Evolutionary conservation across 1,284 basidiomycete species (phyloP), one percentile per base, ranked within the genome.

Genomic region (Microbotryum violaceum): DNA sequence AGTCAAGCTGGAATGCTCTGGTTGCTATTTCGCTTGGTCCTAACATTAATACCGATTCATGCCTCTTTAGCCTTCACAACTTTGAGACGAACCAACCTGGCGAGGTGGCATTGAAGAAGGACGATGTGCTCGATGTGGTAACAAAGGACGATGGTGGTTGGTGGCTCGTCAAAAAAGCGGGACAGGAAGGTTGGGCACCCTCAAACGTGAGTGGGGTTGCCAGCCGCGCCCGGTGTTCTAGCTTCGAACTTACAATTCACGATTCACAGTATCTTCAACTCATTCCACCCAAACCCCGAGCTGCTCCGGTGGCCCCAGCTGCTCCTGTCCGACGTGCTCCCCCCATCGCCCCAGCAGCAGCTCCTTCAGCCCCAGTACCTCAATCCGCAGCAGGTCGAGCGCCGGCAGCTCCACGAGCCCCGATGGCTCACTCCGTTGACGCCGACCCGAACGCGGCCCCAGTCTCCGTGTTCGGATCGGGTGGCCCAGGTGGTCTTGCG

Each of bases 101-200:
- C 29, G 94, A 98, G 77, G 87, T 97, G 82, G 80, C 85, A 9
- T 77, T 98, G 54, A 82, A 81, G 69, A 97, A 97, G 76, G 94
- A 91, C 71, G 94, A 97, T 63, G 65, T 89, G 4, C 88, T 97
- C 2, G 92, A 97, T 75, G 80, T 98, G 16, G 80, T 93, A 57
- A 87, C 96, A 78, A 92, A 97, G 78, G 91, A 96, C 68, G 83
- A 90, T 63, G 91, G 92, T 71, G 91, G 88, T 68, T 98, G 94
- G 94, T 97, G 94, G 92, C 81, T 97, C 49, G 87, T 97, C 56
- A 90, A 88, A 80, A 93, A 90, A 77, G 82, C 82, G 60, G 83
- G 82, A 1, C 77, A 79, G 25, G 91, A 97, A 75, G 94, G 91
- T 18, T 98, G 93, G 93, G 89, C 92, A 20, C 94, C 94, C 2